phyloP scores from a whole-genome alignment of 2,329 filamentous ascomycete species.

The Clonostachys byssicola region DNA sequence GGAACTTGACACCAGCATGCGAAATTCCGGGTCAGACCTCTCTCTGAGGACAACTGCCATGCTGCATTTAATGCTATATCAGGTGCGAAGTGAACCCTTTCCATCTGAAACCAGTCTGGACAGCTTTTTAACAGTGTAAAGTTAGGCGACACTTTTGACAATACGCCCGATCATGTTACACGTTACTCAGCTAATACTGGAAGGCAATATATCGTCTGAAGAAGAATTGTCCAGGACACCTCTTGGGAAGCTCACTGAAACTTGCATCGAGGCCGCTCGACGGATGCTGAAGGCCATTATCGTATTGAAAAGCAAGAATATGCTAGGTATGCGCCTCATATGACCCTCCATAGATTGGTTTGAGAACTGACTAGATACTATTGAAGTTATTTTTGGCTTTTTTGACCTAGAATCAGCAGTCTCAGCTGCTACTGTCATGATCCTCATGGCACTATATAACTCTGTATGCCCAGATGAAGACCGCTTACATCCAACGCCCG shows the following conservation, averaged over 20 bases:
- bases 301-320: neutral
- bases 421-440: conserved; percentile 17
- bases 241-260: neutral
- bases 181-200: neutral
- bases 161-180: neutral
- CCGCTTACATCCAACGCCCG: conserved; percentile 15
- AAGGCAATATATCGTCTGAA: too few relatives aligned
- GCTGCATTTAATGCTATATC: neutral
- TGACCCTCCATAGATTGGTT: too few relatives aligned
- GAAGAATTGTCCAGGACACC: neutral
- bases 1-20: neutral
- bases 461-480: conserved; percentile 14
- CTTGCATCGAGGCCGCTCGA: neutral
- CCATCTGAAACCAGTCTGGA: too few relatives aligned
- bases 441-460: conserved; percentile 14
- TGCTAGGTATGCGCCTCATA: too few relatives aligned
- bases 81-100: neutral
- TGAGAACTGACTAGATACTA: neutral
- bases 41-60: neutral
- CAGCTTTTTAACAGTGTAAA: too few relatives aligned
- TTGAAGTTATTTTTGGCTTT: neutral
- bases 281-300: neutral
- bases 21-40: neutral
- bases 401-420: conserved; percentile 17
- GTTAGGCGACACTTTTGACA: neutral